Percentiles rank a stretch among this genome's conserved stretches.
Evolutionary conservation across 2,329 filamentous ascomycete species (phyloP).

Genomic region (Graphilbum sp.): DNA sequence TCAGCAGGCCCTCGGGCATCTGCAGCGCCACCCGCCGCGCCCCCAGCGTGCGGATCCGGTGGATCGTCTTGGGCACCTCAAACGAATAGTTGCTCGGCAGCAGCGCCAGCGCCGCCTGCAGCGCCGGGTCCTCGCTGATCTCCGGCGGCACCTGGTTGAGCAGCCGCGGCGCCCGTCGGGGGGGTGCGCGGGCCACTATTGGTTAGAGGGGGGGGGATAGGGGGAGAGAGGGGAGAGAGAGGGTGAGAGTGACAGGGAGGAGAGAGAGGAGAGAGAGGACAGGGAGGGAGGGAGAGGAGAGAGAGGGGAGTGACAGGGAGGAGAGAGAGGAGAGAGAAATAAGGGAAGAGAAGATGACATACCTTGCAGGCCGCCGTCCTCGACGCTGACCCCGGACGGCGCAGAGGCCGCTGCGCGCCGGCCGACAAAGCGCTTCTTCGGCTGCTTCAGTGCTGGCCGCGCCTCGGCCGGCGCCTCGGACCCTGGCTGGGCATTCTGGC

Average conservation of each 20-base stretch:
- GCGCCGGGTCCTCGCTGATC: constrained; percentile 68
- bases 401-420: constrained; percentile 49
- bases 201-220: background rate
- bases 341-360: background rate
- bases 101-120: constrained; percentile 74
- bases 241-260: background rate
- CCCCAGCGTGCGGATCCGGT: constrained; percentile 67
- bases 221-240: background rate
- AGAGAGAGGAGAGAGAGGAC: background rate
- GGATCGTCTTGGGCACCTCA: constrained; percentile 95
- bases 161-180: constrained; percentile 53
- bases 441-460: constrained; percentile 39
- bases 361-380: constrained; percentile 45
- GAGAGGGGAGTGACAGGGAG: background rate
- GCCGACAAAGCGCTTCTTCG: constrained; percentile 86
- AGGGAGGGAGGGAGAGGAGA: background rate
- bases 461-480: background rate
- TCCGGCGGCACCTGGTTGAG: constrained; percentile 81
- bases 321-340: background rate
- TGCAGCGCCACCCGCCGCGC: constrained; percentile 84
- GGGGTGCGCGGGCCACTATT: constrained; percentile 47
- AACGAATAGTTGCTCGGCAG: constrained; percentile 96
- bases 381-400: constrained; percentile 18
- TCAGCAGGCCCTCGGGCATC: constrained; percentile 84
- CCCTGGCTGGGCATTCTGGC: constrained; percentile 18